Conservation (phyloP, 1,284 basidiomycete species). For the Albatrellus sp. region DNA sequence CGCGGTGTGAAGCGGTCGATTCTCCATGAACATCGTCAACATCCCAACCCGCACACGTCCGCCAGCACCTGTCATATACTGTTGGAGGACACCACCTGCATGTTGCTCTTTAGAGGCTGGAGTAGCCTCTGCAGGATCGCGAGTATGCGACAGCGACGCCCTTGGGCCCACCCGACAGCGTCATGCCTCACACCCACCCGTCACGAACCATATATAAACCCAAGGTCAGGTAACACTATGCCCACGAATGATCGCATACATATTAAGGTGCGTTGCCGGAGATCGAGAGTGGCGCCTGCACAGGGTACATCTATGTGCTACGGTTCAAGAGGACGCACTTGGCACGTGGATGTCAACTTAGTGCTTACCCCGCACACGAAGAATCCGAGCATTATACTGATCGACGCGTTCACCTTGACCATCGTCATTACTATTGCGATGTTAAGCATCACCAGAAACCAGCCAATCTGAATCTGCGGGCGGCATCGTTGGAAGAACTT, state of each 20-base stretch:
- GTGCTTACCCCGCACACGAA: no score
- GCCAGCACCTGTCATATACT: slow-evolving; percentile 11
- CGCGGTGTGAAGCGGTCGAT: slow-evolving; percentile 5
- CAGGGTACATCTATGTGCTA: background rate
- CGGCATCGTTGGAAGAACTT: slow-evolving; percentile 18
- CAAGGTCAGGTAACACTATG: slow-evolving; percentile 4
- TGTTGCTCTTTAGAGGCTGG: slow-evolving; percentile 12
- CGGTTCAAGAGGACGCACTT: no score
- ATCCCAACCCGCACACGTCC: slow-evolving; percentile 6
- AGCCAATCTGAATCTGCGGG: slow-evolving; percentile 18
- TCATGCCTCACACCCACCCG: slow-evolving; percentile 16
- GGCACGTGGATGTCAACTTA: no score
- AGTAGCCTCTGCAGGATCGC: slow-evolving; percentile 15
- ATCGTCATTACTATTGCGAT: slow-evolving; percentile 17
- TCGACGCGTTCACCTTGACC: slow-evolving; percentile 16
- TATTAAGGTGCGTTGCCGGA: slow-evolving; percentile 11
- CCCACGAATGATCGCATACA: slow-evolving; percentile 16
- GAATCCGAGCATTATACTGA: slow-evolving; percentile 11
- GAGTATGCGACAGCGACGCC: slow-evolving; percentile 15
- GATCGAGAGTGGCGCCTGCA: background rate
- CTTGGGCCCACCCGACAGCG: slow-evolving; percentile 14
- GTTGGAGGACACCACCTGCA: slow-evolving; percentile 11
- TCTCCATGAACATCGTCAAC: slow-evolving; percentile 5
- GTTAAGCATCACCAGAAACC: slow-evolving; percentile 16
- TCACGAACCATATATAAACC: no score